phyloP scores from a whole-genome alignment of 345 rosid genomes.

The Pugionium dolabratum region DNA sequence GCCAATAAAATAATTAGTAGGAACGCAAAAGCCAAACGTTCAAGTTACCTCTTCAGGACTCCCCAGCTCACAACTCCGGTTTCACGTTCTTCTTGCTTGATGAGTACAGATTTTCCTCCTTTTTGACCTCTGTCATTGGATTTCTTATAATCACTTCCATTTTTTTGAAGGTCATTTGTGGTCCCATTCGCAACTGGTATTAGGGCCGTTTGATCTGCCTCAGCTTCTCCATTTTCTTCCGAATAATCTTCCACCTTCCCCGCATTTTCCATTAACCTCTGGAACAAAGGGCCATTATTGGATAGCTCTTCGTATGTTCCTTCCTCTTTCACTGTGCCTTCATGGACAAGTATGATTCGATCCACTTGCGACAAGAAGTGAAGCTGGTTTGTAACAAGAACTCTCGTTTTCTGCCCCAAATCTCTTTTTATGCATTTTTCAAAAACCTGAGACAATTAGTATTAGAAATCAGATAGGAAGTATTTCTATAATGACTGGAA shows the following conservation, averaged over 20 bases:
- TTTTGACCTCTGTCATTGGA: slow-evolving; percentile 38
- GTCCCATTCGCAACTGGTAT: slow-evolving; percentile 60
- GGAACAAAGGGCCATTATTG: slow-evolving; percentile 68
- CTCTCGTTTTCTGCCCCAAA: slow-evolving; percentile 78
- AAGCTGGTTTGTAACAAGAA: slow-evolving; percentile 98
- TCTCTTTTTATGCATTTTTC: slow-evolving; percentile 92
- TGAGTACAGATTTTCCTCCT: slow-evolving; percentile 78
- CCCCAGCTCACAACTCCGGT: slow-evolving; percentile 87
- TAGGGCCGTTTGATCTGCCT: slow-evolving; percentile 46
- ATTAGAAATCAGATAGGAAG: slow-evolving; percentile 1
- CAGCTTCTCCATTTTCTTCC: slow-evolving; percentile 68
- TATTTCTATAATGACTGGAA: not conserved
- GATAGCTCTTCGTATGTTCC: slow-evolving; percentile 94
- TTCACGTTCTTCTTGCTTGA: slow-evolving; percentile 98
- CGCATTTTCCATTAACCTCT: slow-evolving; percentile 95
- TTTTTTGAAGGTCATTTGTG: slow-evolving; percentile 46
- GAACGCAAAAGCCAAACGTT: slow-evolving; percentile 12
- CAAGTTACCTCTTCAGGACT: slow-evolving; percentile 70
- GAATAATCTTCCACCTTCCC: slow-evolving; percentile 96
- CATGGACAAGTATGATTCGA: slow-evolving; percentile 87
- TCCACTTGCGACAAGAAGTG: slow-evolving; percentile 98
- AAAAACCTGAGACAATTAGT: slow-evolving; percentile 64
- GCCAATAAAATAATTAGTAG: slow-evolving; percentile 12
- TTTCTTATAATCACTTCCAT: slow-evolving; percentile 44
- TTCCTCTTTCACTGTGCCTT: slow-evolving; percentile 90